Evolutionary conservation across 805 yeast genomes (phyloP).

Genomic region (Cyberlindnera galapagoensis): DNA sequence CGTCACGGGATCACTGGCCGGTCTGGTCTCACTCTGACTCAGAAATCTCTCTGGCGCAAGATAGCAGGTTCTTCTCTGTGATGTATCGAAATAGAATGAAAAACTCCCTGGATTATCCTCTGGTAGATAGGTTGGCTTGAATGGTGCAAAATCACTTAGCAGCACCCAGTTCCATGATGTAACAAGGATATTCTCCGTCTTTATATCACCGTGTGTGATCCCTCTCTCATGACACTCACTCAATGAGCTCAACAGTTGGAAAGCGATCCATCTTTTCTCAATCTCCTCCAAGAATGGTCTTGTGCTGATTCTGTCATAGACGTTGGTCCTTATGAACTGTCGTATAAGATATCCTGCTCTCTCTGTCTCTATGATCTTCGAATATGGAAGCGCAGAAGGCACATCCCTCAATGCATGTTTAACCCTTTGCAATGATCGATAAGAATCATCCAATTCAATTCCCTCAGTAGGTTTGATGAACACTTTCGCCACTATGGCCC

Average conservation of each 20-base stretch:
- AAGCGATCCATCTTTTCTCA: conserved; percentile 81
- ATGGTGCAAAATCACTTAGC: conserved; percentile 75
- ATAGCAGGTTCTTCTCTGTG: conserved; percentile 81
- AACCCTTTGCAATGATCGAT: conserved; percentile 26
- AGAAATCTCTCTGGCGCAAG: conserved; percentile 88
- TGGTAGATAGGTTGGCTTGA: conserved; percentile 81
- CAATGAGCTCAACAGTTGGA: conserved; percentile 65
- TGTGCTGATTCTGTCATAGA: conserved; percentile 83
- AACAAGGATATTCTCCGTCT: conserved; percentile 81
- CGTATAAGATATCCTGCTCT: conserved; percentile 88
- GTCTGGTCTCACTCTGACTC: conserved; percentile 13
- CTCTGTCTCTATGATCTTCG: conserved; percentile 74
- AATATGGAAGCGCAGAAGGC: conserved; percentile 65
- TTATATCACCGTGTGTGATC: conserved; percentile 84
- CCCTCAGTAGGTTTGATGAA: conserved; percentile 65
- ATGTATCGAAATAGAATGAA: conserved; percentile 87
- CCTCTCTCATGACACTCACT: conserved; percentile 54
- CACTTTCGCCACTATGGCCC: conserved; percentile 71
- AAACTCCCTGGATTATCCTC: conserved; percentile 92
- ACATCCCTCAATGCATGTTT: conserved; percentile 37
- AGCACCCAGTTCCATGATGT: conserved; percentile 87
- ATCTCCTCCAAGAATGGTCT: conserved; percentile 79
- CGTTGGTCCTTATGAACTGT: conserved; percentile 68
- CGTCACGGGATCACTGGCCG: conserved; percentile 31
- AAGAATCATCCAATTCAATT: conserved; percentile 19